Evolutionary conservation across 2,329 filamentous ascomycete species (phyloP).

Genomic region (Fusarium austroafricanum): DNA sequence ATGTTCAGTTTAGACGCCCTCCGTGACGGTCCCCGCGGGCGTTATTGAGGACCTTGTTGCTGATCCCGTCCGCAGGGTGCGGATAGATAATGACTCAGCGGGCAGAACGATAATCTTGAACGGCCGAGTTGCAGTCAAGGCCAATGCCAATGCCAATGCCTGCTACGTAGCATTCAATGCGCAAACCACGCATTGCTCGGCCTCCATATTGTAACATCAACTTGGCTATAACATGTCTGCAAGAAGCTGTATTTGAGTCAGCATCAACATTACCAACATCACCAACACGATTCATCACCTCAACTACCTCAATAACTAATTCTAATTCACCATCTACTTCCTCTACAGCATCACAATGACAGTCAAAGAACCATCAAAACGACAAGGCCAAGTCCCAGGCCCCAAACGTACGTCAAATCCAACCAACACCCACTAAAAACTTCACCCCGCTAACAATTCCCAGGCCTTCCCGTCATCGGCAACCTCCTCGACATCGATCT

Average conservation of each 20-base stretch:
- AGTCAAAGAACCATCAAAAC: neutral
- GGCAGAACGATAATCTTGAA: neutral
- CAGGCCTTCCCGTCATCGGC: neutral
- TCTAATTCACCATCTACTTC: neutral
- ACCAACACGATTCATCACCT: neutral
- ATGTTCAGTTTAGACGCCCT: too few species aligned
- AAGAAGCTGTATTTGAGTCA: neutral
- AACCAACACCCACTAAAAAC: too few species aligned
- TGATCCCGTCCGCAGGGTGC: neutral
- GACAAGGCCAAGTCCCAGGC: neutral
- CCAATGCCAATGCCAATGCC: too few species aligned
- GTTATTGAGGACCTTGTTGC: neutral
- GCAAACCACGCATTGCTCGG: neutral
- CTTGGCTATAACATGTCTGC: neutral
- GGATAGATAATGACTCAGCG: too few species aligned
- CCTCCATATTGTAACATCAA: neutral
- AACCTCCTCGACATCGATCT: conserved; percentile 7
- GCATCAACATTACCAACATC: neutral
- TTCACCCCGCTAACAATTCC: neutral
- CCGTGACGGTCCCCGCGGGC: too few species aligned
- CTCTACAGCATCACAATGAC: neutral
- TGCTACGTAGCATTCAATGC: neutral
- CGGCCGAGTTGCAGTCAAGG: neutral
- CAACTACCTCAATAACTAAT: neutral
- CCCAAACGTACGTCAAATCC: too few species aligned